Evolutionary conservation across 768 basidiomycete genomes (phyloP), one percentile per base, ranked within the genome.

Genomic region (Termitomyces sp.): DNA sequence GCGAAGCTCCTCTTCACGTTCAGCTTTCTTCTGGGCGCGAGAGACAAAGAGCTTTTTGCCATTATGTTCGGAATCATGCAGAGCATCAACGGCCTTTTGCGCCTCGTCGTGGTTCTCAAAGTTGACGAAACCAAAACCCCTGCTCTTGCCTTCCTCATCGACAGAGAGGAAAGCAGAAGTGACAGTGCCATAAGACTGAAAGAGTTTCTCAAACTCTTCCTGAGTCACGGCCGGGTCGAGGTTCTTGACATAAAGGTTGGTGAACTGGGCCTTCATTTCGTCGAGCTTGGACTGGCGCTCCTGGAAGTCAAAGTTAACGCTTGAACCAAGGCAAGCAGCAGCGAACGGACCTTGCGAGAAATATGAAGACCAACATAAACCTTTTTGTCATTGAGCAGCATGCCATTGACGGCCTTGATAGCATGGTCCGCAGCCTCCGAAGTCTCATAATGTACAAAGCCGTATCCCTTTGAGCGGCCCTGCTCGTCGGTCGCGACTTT

Each of bases 341-440:
- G 2, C 29, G 1, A 29, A 5, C 72, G 4, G 29, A 87, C 90
- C 87, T 96, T 97, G 82, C 92, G 91, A 60, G 94, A 92, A 69
- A 98, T 90, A 75, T 99, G 96, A 69, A 94, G 84, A 50, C 97
- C 97, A 63, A 99, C 97, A 66, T 88, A 99, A 62, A 99, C 97
- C 80, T 98, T 98, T 78, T 98, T 98, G 82, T 99, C 97, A 75
- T 98, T 98, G 71, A 98, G 80, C 62, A 99, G 74, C 97, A 99
- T 99, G 62, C 96, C 95, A 71, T 99, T 97, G 70, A 98, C 97
- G 51, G 93, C 90, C 76, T 97, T 95, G 83, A 99, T 98, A 62
- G 97, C 97, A 49, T 82, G 85, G 14, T 95, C 92, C 54, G 96
- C 95, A 25, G 96, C 91, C 75, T 98, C 97, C 49, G 89, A 90